Evolutionary conservation across 441 rosid species (phyloP), one percentile per base, ranked within the genome.

Genomic region (Euphorbia schlechtendalii): DNA sequence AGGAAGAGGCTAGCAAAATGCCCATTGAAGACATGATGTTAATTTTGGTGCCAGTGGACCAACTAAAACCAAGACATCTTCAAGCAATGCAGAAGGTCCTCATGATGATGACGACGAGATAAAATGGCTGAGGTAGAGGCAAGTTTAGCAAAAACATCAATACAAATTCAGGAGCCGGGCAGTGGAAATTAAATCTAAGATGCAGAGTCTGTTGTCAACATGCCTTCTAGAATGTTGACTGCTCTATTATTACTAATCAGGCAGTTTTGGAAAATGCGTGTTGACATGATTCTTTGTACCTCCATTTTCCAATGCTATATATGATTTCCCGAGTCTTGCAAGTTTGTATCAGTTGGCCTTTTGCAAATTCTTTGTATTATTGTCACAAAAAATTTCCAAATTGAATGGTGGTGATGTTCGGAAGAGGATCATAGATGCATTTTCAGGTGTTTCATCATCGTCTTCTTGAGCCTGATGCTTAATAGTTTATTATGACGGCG

Each of bases 101-200:
- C 56, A 32, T 30, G 61, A 24, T 59, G 63, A 24, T 17, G 13
- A 24, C 15, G 53, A 18, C 1, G 64, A 17, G 98, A 93, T 73
- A 97, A 90, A 79, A 72, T 92, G 61, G 83, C 88, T 66, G 98
- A 92, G 67, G 80, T 88, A n/a, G 96, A 93, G 81, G 96, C 87
- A 63, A 90, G 96, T 83, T 84, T 90, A 74, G 79, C 95, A 12
- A 88, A 79, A 75, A 80, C 96, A 4, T 86, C 97, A 3, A 80
- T 90, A 63, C 81, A 90, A 75, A 84, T 84, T 70, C 71, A 83
- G 27, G 85, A 86, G 68, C 83, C 86, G 14, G 55, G 69, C 27
- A 3, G 38, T 0, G 52, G 18, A 22, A 49, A 65, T 21, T 62
- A 58, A 65, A 61, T 54, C 66, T 38, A 59, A 54, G 22, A 28